Conservation (phyloP, 495 filamentous ascomycete genomes). For the Lasiosphaeria hispida region DNA sequence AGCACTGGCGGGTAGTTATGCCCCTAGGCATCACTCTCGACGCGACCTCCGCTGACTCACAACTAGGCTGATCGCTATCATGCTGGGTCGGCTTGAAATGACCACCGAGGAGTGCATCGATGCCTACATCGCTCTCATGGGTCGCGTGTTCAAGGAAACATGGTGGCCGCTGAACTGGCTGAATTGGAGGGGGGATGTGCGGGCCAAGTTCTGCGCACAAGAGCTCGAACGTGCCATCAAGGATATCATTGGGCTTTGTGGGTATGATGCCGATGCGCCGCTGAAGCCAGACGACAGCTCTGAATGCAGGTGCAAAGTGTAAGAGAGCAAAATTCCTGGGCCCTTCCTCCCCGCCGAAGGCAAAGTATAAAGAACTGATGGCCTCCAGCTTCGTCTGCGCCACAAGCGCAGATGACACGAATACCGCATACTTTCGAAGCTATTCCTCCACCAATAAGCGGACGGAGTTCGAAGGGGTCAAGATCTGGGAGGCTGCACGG, state of each 20-base stretch:
- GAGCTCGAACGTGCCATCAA: constrained; percentile 44
- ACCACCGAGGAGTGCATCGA: constrained; percentile 46
- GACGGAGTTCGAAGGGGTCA: too few relatives aligned
- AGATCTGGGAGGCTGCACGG: constrained; percentile 9
- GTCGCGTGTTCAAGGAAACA: constrained; percentile 39
- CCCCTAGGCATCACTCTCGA: background rate
- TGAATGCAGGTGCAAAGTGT: constrained; percentile 33
- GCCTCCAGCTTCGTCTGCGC: constrained; percentile 50
- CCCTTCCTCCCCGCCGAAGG: background rate
- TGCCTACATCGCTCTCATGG: constrained; percentile 38
- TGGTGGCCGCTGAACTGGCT: constrained; percentile 29
- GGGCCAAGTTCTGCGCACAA: constrained; percentile 39
- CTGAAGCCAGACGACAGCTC: constrained; percentile 35
- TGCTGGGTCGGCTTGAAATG: constrained; percentile 41
- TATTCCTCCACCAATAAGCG: constrained; percentile 31
- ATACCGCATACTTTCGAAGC: constrained; percentile 45
- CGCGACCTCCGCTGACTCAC: constrained; percentile 8
- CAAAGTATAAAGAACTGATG: background rate
- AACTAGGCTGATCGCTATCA: constrained; percentile 34
- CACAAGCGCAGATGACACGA: constrained; percentile 39
- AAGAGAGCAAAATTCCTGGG: constrained; percentile 12
- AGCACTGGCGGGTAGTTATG: constrained; percentile 22
- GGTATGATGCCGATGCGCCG: constrained; percentile 37
- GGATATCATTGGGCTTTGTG: constrained; percentile 35
- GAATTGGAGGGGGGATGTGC: constrained; percentile 29